Conservation (phyloP, 768 basidiomycete genomes). For the Lyophyllum semitale region DNA sequence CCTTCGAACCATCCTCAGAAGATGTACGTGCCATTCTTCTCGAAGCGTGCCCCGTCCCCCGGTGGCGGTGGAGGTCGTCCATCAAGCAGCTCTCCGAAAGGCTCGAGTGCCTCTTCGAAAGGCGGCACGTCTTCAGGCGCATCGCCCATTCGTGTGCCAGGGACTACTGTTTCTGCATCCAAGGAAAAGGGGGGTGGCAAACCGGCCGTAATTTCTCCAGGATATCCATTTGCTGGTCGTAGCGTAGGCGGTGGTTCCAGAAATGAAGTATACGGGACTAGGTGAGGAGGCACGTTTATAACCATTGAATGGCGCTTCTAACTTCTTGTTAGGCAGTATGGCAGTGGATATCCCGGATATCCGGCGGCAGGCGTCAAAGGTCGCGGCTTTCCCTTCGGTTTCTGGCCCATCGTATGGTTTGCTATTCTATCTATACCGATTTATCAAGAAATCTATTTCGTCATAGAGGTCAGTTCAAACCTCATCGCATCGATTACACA, state of each 20-base stretch:
- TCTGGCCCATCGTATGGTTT: conserved; percentile 49
- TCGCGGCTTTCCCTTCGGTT: conserved; percentile 53
- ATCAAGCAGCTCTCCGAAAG: not conserved
- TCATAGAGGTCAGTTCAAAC: not conserved
- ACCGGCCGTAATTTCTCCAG: conserved; percentile 30
- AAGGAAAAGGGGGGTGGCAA: conserved; percentile 20
- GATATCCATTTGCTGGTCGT: conserved; percentile 38
- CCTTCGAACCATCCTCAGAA: not conserved
- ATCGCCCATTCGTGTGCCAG: not conserved
- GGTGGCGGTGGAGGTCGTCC: not conserved
- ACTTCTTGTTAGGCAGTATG: conserved; percentile 30
- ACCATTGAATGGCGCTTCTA: not conserved
- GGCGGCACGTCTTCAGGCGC: not conserved
- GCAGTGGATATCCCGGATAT: conserved; percentile 54
- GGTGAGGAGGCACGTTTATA: conserved; percentile 24
- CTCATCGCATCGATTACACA: not conserved
- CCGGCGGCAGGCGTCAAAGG: conserved; percentile 39
- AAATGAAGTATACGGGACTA: conserved; percentile 36
- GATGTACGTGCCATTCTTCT: not conserved
- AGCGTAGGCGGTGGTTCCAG: conserved; percentile 46
- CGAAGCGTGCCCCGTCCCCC: not conserved
- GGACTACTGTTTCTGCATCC: not conserved
- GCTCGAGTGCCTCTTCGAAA: too few relatives aligned
- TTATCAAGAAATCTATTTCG: not conserved
- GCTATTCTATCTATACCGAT: not conserved